Evolutionary conservation across 306 rosid species (phyloP).

Genomic region (Prunus mume): DNA sequence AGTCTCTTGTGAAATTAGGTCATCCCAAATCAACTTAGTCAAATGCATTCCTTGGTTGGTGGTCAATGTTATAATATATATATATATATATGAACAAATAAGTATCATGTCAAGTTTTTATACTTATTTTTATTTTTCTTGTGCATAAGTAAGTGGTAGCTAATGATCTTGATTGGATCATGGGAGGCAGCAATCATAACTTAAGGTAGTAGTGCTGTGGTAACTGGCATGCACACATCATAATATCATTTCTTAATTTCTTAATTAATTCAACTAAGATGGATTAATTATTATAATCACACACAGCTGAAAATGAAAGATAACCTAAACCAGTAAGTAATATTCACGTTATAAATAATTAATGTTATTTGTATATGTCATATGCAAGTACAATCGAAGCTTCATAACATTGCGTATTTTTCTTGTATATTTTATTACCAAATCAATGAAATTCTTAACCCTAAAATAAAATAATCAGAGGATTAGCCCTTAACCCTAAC

Average conservation of each 20-base stretch:
- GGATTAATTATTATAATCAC: constrained; percentile 3
- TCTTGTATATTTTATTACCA: background rate
- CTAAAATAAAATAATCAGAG: background rate
- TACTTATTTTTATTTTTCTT: background rate
- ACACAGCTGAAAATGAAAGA: background rate
- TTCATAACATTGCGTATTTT: background rate
- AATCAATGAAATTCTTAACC: background rate
- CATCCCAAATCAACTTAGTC: too few relatives aligned
- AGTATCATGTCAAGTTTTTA: background rate
- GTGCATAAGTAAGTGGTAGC: constrained; percentile 31
- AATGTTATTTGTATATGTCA: background rate
- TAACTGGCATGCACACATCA: constrained; percentile 5
- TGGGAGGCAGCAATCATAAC: constrained; percentile 60
- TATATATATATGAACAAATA: too few relatives aligned
- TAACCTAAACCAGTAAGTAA: background rate
- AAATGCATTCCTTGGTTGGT: too few relatives aligned
- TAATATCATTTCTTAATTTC: constrained; percentile 8
- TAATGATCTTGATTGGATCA: constrained; percentile 37
- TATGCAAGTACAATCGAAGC: background rate
- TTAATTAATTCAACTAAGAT: background rate
- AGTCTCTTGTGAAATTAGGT: too few relatives aligned
- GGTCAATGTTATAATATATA: too few relatives aligned
- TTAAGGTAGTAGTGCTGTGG: background rate
- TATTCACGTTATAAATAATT: background rate
- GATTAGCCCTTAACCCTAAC: background rate